Base-by-base conservation (phyloP, 345 rosid genomes). In the Aquilaria malaccensis region DNA sequence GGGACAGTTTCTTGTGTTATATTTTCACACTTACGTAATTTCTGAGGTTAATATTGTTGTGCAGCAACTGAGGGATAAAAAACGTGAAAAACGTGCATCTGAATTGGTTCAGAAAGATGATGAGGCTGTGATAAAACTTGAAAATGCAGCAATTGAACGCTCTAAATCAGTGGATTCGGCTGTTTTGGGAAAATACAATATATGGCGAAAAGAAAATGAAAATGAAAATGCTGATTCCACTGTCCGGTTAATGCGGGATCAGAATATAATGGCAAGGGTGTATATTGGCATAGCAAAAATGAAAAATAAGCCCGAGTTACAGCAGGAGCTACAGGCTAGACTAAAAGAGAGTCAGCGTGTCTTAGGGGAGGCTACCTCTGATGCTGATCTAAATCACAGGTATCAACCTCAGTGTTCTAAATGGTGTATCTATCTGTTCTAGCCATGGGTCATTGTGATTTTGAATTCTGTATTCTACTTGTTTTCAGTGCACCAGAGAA, bases 141-240 rank as follows among this genome's bases (percentile, higher is more conserved):
- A 95, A 77, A 95, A 83, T 76, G 88, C 97, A 7, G 97, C 97
- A 66, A 85, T 91, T 65, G 96, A 95, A 69, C 91, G 87, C 31
- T 88, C 99, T 33, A 91, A 91, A 70, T 84, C 93, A 46, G 99
- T 95, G 67, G 99, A 95, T 60, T 86, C 96, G 50, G 91, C 97
- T 11, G 87, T 91, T 71, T 78, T 95, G 63, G 99, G 99, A 11
- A 95, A 91, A 74, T 95, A 91, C 74, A 95, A 79, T 76, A 79
- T 91, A 67, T 95, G 99, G 99, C 85, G 97, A 73, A 86, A 71
- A 74, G 99, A 95, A 66, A 83, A 76, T 50, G 99, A 91, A 75
- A 95, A 81, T 41, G 97, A 88, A 67, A 91, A 91, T 59, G 51
- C 89, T 33, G 99, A 95, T 80, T 82, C 88, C 64, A 86, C 95